Conservation (phyloP, 345 rosid species). For the Salix suchowensis region DNA sequence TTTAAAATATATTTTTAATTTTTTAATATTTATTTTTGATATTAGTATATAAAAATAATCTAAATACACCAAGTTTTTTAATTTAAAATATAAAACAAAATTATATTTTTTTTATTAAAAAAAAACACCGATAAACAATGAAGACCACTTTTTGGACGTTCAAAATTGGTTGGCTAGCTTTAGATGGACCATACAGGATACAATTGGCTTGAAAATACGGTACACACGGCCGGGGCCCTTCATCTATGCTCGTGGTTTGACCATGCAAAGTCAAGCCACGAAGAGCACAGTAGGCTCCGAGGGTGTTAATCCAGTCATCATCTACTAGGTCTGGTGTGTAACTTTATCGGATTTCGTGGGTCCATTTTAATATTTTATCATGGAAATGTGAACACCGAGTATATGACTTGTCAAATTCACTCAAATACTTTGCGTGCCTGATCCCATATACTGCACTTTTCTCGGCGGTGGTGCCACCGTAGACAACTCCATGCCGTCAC, state of each 20-base stretch:
- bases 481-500: background rate
- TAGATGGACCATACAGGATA: background rate
- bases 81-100: no score
- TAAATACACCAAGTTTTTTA: no score
- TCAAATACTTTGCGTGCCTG: background rate
- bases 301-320: constrained; percentile 1
- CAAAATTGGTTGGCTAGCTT: constrained; percentile 2
- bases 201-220: background rate
- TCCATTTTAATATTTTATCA: background rate
- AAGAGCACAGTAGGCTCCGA: background rate
- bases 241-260: background rate
- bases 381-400: background rate
- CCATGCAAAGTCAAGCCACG: background rate
- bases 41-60: no score
- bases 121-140: no score
- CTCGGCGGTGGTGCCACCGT: background rate
- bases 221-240: background rate
- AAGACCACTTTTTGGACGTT: background rate
- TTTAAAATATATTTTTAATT: no score
- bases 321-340: constrained; percentile 1
- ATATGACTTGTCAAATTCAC: constrained; percentile 4
- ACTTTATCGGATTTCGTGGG: constrained; percentile 9
- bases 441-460: background rate
- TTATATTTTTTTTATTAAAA: no score
- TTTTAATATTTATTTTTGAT: no score